A percentile compares a stretch with the other conserved stretches of the same genome.
phyloP scores from a whole-genome alignment of 805 yeast genomes.

The Cyberlindnera maritima region DNA sequence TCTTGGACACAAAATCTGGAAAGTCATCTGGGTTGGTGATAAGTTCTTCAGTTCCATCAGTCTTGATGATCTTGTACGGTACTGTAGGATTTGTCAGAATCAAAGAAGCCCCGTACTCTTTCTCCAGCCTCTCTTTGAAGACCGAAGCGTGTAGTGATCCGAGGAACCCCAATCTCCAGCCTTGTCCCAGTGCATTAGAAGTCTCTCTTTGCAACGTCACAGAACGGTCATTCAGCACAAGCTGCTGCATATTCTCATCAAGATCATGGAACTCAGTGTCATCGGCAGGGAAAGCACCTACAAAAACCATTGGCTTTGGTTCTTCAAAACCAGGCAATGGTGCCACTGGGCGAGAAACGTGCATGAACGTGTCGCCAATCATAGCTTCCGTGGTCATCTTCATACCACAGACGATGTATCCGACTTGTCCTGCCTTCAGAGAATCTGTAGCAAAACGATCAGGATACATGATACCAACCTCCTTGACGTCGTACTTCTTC shows the following conservation, averaged over 20 bases:
- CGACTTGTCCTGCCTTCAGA: constrained; percentile 89
- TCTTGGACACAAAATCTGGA: constrained; percentile 53
- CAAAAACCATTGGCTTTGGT: constrained; percentile 97
- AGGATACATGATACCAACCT: constrained; percentile 95
- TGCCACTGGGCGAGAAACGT: constrained; percentile 55
- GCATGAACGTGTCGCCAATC: constrained; percentile 87
- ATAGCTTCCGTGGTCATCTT: constrained; percentile 80
- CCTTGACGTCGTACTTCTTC: constrained; percentile 80
- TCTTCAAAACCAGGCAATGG: constrained; percentile 95
- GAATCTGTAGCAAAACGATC: constrained; percentile 64
- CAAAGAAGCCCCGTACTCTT: constrained; percentile 90
- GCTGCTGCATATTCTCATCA: constrained; percentile 85
- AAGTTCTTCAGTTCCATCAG: constrained; percentile 59
- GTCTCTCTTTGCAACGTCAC: constrained; percentile 88
- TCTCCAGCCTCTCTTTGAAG: constrained; percentile 85
- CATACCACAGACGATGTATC: constrained; percentile 93
- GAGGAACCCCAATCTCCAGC: constrained; percentile 94
- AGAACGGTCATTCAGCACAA: constrained; percentile 88
- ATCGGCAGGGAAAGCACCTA: constrained; percentile 97
- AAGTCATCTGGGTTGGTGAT: constrained; percentile 92
- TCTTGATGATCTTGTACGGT: constrained; percentile 76
- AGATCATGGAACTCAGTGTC: constrained; percentile 84
- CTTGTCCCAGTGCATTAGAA: constrained; percentile 92
- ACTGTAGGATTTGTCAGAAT: constrained; percentile 96
- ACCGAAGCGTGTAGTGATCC: constrained; percentile 96